Conservation (phyloP, 495 filamentous ascomycete genomes). For the Lophiostoma macrostomum region DNA sequence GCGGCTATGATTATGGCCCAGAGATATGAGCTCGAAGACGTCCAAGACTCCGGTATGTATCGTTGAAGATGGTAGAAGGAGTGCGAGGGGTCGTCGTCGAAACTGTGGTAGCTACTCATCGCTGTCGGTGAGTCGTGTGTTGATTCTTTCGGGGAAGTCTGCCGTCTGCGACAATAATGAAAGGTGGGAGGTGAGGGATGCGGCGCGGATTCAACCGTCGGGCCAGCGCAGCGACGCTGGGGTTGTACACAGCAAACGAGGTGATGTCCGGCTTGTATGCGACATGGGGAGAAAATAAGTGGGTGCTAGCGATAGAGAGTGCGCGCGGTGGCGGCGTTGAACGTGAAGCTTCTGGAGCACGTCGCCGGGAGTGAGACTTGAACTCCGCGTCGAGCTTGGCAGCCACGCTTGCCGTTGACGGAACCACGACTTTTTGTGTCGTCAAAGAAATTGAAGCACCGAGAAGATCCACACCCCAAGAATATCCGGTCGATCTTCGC, state of each 20-base stretch:
- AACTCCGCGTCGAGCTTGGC: constrained; percentile 3
- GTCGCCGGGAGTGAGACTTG: neutral
- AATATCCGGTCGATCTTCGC: too few relatives aligned
- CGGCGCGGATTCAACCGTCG: constrained; percentile 16
- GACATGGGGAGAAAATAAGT: constrained; percentile 23
- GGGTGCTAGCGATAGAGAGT: neutral
- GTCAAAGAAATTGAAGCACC: too few relatives aligned
- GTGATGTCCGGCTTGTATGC: constrained; percentile 11
- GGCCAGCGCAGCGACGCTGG: constrained; percentile 26
- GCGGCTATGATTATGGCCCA: neutral
- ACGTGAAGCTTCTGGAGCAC: too few relatives aligned
- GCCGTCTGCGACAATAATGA: neutral
- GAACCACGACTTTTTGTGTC: too few relatives aligned
- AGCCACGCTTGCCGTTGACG: too few relatives aligned
- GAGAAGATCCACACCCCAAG: too few relatives aligned
- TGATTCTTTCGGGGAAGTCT: neutral
- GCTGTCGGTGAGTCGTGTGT: neutral
- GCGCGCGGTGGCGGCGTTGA: too few relatives aligned
- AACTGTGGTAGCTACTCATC: constrained; percentile 11
- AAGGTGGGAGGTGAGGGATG: constrained; percentile 6
- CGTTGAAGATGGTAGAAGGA: neutral
- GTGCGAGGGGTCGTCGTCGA: constrained; percentile 5
- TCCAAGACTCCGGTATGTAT: neutral
- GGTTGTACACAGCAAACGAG: constrained; percentile 15
- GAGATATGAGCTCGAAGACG: neutral